These are phyloP conservation scores for Fusarium neocosmosporiellum DNA, from an alignment of 2,329 filamentous ascomycete genomes.

Conservation along the genomic window DNA sequence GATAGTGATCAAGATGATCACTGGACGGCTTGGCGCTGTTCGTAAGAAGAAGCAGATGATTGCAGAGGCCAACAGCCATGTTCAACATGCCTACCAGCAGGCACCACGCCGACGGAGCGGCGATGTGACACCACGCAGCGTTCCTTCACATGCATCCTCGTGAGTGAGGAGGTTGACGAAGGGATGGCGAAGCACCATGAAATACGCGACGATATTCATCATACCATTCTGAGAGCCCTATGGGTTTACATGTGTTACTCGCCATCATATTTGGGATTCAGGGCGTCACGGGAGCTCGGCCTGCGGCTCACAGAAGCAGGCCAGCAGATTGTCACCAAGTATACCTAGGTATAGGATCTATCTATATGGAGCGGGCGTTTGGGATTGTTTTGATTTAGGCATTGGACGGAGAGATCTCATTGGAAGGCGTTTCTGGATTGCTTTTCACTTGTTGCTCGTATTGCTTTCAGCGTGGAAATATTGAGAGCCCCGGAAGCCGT, in stretches of 20 bases:
- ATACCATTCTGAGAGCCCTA: constrained; percentile 36
- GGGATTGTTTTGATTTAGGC: constrained; percentile 21
- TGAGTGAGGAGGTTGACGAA: constrained; percentile 24
- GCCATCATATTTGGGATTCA: constrained; percentile 33
- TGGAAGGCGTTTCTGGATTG: constrained; percentile 40
- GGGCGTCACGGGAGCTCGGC: constrained; percentile 36
- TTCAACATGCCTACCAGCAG: constrained; percentile 57
- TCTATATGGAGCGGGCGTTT: constrained; percentile 44
- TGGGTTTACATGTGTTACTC: constrained; percentile 38
- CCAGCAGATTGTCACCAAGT: constrained; percentile 39
- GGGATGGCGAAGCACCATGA: constrained; percentile 15
- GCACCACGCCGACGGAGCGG: constrained; percentile 63
- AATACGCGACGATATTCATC: constrained; percentile 33
- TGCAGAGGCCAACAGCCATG: constrained; percentile 64
- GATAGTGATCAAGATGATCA: constrained; percentile 72
- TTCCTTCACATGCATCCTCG: constrained; percentile 59
- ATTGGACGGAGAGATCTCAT: constrained; percentile 38
- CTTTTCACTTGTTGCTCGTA: not conserved
- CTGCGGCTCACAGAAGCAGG: constrained; percentile 42
- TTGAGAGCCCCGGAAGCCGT: constrained; percentile 6
- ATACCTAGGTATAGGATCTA: constrained; percentile 28
- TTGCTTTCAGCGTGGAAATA: constrained; percentile 4
- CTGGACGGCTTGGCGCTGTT: constrained; percentile 64
- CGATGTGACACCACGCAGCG: constrained; percentile 66
- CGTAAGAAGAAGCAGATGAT: constrained; percentile 72